phyloP scores from a whole-genome alignment of 495 filamentous ascomycete species.

The Neurospora sp. region DNA sequence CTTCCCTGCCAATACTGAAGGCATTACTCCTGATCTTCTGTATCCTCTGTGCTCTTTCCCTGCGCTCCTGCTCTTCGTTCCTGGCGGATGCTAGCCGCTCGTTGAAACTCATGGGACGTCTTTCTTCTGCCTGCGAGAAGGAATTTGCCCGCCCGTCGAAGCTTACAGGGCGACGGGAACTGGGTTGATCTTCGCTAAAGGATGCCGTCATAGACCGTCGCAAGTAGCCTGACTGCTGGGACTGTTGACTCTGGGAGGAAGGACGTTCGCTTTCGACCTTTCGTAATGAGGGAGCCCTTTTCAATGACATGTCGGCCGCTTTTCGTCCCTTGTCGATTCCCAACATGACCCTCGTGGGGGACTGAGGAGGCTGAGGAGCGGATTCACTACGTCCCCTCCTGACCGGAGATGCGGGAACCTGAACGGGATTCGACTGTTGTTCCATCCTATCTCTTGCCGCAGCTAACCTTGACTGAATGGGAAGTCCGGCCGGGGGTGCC shows the following conservation, averaged over 20 bases:
- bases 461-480: slow-evolving; percentile 15
- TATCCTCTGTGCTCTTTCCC: slow-evolving; percentile 44
- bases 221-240: slow-evolving; percentile 27
- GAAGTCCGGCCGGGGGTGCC: slow-evolving; percentile 1
- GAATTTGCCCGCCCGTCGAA: slow-evolving; percentile 61
- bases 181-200: slow-evolving; percentile 4
- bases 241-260: neutral
- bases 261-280: slow-evolving; percentile 19
- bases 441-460: slow-evolving; percentile 19
- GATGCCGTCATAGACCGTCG: slow-evolving; percentile 32
- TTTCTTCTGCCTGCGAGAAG: slow-evolving; percentile 11
- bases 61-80: slow-evolving; percentile 44
- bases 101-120: slow-evolving; percentile 65
- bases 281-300: slow-evolving; percentile 50
- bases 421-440: slow-evolving; percentile 39
- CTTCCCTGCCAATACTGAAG: slow-evolving; percentile 57
- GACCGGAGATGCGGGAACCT: slow-evolving; percentile 77
- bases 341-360: slow-evolving; percentile 68
- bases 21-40: slow-evolving; percentile 53
- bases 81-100: slow-evolving; percentile 69
- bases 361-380: slow-evolving; percentile 43
- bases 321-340: slow-evolving; percentile 85
- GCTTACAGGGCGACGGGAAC: slow-evolving; percentile 44
- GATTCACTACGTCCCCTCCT: slow-evolving; percentile 33
- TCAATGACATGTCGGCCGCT: slow-evolving; percentile 76